A percentile compares a stretch with the other conserved stretches of the same genome.
Conservation (phyloP, 208 protist genomes). For the Wallacemonas sp. region DNA sequence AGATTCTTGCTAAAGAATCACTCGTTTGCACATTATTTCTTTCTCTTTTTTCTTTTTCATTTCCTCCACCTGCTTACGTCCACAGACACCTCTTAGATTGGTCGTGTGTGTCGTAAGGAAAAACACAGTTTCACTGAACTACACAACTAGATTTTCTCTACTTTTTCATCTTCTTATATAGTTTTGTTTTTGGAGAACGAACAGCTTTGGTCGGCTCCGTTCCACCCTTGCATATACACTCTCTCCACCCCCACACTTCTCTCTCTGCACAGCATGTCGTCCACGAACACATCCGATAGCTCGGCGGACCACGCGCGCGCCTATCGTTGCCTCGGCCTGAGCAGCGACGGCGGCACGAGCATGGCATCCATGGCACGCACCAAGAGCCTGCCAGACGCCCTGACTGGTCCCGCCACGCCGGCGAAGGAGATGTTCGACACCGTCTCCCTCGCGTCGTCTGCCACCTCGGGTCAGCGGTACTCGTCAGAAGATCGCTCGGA, state of each 20-base stretch:
- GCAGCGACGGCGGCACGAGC: not conserved
- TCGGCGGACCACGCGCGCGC: not conserved
- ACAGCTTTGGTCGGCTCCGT: too few species aligned
- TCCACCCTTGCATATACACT: too few species aligned
- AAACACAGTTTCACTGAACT: too few species aligned
- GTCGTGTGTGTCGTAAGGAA: too few species aligned
- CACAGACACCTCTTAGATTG: too few species aligned
- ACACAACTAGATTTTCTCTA: too few species aligned
- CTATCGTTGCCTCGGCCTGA: constrained; percentile 4
- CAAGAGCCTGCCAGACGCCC: constrained; percentile 9
- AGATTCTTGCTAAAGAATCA: too few species aligned
- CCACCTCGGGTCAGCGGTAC: not conserved
- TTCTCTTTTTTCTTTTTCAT: constrained; percentile 14
- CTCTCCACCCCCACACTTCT: too few species aligned
- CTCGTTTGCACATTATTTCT: not conserved
- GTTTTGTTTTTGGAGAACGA: not conserved
- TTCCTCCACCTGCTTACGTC: too few species aligned
- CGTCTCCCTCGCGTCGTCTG: constrained; percentile 1
- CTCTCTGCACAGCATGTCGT: too few species aligned
- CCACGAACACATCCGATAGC: too few species aligned
- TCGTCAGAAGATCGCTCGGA: constrained; percentile 9
- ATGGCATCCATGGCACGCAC: not conserved
- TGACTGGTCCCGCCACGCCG: constrained; percentile 6
- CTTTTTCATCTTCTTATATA: constrained; percentile 14
- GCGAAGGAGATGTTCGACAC: constrained; percentile 14